Percentiles rank a stretch among this genome's conserved stretches.
Conservation (phyloP, 129 eudicot genomes). For the Tagetes patula region DNA sequence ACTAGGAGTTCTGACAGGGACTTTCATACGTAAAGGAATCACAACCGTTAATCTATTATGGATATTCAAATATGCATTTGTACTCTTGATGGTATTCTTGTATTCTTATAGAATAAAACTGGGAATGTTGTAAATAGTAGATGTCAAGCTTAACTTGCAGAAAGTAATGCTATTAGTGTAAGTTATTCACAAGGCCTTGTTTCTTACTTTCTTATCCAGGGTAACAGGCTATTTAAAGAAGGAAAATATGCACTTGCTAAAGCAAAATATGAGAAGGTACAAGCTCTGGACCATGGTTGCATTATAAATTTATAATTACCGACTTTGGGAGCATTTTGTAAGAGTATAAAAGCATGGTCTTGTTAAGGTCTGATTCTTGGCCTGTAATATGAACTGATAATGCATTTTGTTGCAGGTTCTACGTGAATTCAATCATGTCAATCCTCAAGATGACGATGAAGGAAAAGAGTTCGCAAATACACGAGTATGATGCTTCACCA, state of each 20-base stretch:
- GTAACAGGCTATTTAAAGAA: slow-evolving; percentile 98
- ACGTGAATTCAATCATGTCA: slow-evolving; percentile 98
- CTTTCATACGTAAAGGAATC: background rate
- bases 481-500: slow-evolving; percentile 54
- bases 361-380: background rate
- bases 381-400: background rate
- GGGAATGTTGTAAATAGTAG: background rate
- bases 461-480: slow-evolving; percentile 86
- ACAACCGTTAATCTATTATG: background rate
- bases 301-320: background rate
- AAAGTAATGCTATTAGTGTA: slow-evolving; percentile 7
- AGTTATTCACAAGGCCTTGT: slow-evolving; percentile 10
- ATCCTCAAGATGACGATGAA: slow-evolving; percentile 95
- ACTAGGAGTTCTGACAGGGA: slow-evolving; percentile 8
- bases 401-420: slow-evolving; percentile 58
- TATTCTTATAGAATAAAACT: background rate
- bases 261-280: slow-evolving; percentile 96
- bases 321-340: slow-evolving; percentile 1
- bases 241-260: slow-evolving; percentile 91
- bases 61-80: background rate
- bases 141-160: background rate
- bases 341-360: background rate
- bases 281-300: slow-evolving; percentile 18
- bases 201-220: slow-evolving; percentile 55
- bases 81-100: background rate